phyloP scores from a whole-genome alignment of 805 yeast genomes.

The Myxozyma sirexii region DNA sequence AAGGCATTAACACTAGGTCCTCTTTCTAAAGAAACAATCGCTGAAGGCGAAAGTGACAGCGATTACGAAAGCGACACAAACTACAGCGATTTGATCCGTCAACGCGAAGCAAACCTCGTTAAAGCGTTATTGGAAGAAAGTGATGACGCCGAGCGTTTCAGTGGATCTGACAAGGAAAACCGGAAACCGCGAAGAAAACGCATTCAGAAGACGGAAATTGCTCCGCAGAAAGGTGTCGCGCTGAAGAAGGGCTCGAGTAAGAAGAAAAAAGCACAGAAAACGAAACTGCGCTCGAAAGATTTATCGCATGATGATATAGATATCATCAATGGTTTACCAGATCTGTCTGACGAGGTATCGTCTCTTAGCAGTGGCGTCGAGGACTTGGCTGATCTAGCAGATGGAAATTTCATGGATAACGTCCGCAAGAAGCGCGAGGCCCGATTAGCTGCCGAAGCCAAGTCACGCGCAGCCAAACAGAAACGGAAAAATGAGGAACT shows the following conservation, averaged over 20 bases:
- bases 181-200: not conserved
- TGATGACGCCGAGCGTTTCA: not conserved
- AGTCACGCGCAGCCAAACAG: not conserved
- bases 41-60: conserved; percentile 15
- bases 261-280: not conserved
- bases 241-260: not conserved
- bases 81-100: not conserved
- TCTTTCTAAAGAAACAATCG: conserved; percentile 9
- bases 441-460: conserved; percentile 8
- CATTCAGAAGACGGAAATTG: not conserved
- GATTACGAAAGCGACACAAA: conserved; percentile 12
- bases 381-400: not conserved
- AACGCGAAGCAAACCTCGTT: not conserved
- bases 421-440: conserved; percentile 5
- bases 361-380: not conserved
- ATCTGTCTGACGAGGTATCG: not conserved
- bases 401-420: not conserved
- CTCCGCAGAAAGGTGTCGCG: conserved; percentile 1
- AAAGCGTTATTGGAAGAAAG: not conserved
- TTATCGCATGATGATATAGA: not conserved
- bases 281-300: not conserved
- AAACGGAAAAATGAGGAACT: conserved; percentile 4
- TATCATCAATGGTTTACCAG: not conserved
- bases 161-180: conserved; percentile 7
- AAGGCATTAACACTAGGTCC: conserved; percentile 1